Conservation (phyloP, 257 asterid genomes). For the Ophiorrhiza pumila region DNA sequence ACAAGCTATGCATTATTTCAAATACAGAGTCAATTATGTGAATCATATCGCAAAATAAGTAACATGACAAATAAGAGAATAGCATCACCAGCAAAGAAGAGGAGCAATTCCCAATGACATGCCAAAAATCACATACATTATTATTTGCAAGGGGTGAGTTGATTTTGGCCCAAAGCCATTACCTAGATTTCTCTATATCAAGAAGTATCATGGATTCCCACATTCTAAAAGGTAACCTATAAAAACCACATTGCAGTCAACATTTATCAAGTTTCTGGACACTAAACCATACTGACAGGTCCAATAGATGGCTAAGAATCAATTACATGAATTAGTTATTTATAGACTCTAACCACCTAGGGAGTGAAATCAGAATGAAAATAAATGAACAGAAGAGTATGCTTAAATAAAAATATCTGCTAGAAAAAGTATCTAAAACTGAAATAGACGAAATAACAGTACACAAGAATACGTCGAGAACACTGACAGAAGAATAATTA, state of each 20-base stretch:
- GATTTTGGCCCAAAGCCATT: too few relatives aligned
- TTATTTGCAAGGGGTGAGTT: not conserved
- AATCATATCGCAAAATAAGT: constrained; percentile 19
- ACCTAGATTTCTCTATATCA: too few relatives aligned
- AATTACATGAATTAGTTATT: too few relatives aligned
- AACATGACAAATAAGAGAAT: not conserved
- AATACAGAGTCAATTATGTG: constrained; percentile 9
- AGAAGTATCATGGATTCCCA: too few relatives aligned
- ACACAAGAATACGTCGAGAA: too few relatives aligned
- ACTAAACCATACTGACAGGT: not conserved
- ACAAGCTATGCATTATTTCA: constrained; percentile 44
- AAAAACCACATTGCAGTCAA: not conserved
- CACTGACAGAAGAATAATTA: too few relatives aligned
- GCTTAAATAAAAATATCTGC: too few relatives aligned
- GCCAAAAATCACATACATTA: not conserved
- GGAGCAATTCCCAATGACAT: not conserved
- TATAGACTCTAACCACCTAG: not conserved
- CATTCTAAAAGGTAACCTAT: too few relatives aligned
- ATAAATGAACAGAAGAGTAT: too few relatives aligned
- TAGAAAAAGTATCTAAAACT: too few relatives aligned
- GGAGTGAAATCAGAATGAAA: not conserved
- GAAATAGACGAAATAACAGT: too few relatives aligned
- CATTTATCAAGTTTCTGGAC: not conserved
- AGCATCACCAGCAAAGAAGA: not conserved
- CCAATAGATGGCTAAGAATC: too few relatives aligned